Percentiles rank a stretch among this genome's conserved stretches.
Conservation (phyloP, 1,284 basidiomycete genomes). For the Porogramme epimiltina region DNA sequence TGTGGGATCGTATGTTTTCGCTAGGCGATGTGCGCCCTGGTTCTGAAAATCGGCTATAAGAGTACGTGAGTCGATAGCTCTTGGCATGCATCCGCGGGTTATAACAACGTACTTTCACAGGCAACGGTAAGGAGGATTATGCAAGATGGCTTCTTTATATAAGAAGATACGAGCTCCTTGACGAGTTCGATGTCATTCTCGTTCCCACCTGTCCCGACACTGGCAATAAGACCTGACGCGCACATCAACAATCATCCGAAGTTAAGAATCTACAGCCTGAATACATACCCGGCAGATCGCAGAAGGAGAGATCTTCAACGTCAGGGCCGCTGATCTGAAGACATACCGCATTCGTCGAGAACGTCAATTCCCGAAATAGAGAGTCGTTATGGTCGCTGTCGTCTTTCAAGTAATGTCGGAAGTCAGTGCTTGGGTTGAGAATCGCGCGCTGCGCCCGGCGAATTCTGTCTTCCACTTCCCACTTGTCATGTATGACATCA, state of each 20-base stretch:
- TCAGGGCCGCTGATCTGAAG: slow-evolving; percentile 68
- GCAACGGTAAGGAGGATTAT: slow-evolving; percentile 72
- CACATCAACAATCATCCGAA: neutral
- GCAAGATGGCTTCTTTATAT: slow-evolving; percentile 65
- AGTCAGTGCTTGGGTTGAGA: slow-evolving; percentile 54
- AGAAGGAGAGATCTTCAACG: slow-evolving; percentile 72
- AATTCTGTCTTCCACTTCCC: slow-evolving; percentile 63
- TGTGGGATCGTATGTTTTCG: slow-evolving; percentile 55
- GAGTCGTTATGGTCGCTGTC: slow-evolving; percentile 27
- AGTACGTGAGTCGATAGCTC: neutral
- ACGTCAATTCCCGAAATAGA: slow-evolving; percentile 43
- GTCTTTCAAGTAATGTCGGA: slow-evolving; percentile 34
- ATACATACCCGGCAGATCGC: slow-evolving; percentile 64
- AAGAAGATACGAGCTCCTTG: slow-evolving; percentile 49
- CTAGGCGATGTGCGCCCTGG: slow-evolving; percentile 65
- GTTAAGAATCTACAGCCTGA: neutral
- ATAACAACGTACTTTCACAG: slow-evolving; percentile 60
- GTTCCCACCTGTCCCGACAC: slow-evolving; percentile 51
- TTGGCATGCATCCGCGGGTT: neutral
- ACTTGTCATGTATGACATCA: slow-evolving; percentile 47
- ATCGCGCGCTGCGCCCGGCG: slow-evolving; percentile 73
- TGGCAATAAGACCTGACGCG: slow-evolving; percentile 67
- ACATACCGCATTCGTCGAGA: slow-evolving; percentile 66
- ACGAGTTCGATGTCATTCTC: slow-evolving; percentile 62
- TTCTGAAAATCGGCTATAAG: slow-evolving; percentile 73